Evolutionary conservation across 2,329 filamentous ascomycete species (phyloP).

Genomic region (Ascochyta clinopodiicola): DNA sequence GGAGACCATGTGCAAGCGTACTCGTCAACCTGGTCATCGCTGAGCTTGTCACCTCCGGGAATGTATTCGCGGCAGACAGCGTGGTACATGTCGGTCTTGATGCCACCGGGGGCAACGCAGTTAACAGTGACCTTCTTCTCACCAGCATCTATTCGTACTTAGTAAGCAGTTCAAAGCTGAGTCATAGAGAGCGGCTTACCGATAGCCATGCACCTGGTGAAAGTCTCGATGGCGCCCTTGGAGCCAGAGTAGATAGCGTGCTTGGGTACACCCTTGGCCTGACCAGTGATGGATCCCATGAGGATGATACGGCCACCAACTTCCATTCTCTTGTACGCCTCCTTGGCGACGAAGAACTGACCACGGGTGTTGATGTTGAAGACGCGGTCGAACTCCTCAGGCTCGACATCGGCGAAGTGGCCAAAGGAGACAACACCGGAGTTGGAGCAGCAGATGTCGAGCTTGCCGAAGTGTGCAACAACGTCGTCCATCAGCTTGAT

Average conservation of each 20-base stretch:
- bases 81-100: conserved; percentile 67
- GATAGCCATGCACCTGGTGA: conserved; percentile 62
- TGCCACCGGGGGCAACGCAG: conserved; percentile 64
- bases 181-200: conserved; percentile 32
- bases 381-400: conserved; percentile 64
- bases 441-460: conserved; percentile 75
- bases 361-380: conserved; percentile 68
- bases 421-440: conserved; percentile 64
- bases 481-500: conserved; percentile 68
- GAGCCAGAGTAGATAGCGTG: conserved; percentile 61
- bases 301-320: conserved; percentile 61
- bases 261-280: conserved; percentile 63
- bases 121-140: conserved; percentile 66
- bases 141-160: conserved; percentile 51
- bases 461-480: conserved; percentile 67
- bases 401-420: conserved; percentile 60
- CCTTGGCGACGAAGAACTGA: conserved; percentile 68
- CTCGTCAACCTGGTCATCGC: conserved; percentile 66
- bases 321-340: conserved; percentile 61
- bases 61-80: conserved; percentile 70
- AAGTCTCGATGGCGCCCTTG: conserved; percentile 63
- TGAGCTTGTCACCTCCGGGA: conserved; percentile 62
- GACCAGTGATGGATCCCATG: conserved; percentile 64
- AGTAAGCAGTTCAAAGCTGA: conserved; percentile 8
- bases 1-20: conserved; percentile 70